These are phyloP conservation scores for Yamadazyma tumulicola DNA, from an alignment of 805 yeast genomes.

Conservation along the genomic window DNA sequence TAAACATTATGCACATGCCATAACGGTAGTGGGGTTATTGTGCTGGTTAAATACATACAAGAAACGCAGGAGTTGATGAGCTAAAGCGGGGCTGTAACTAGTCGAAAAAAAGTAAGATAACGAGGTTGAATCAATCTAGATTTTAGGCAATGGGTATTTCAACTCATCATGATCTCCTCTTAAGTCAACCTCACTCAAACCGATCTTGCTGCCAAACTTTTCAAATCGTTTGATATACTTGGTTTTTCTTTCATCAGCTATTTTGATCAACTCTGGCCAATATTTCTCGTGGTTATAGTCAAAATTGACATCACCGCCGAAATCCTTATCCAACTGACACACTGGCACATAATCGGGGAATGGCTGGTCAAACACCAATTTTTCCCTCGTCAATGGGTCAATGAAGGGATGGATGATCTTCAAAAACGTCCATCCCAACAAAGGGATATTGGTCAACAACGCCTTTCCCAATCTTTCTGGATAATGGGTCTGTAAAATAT, in stretches of 20 bases:
- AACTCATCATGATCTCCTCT: slow-evolving; percentile 43
- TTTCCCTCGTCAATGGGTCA: slow-evolving; percentile 92
- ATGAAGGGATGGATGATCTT: slow-evolving; percentile 92
- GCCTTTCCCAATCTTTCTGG: slow-evolving; percentile 97
- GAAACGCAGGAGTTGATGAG: no score
- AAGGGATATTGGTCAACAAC: slow-evolving; percentile 85
- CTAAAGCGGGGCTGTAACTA: no score
- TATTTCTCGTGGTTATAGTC: slow-evolving; percentile 76
- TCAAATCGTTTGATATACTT: slow-evolving; percentile 67
- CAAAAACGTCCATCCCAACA: slow-evolving; percentile 89
- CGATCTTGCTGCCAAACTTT: slow-evolving; percentile 63
- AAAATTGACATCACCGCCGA: slow-evolving; percentile 84
- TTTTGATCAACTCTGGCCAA: slow-evolving; percentile 67
- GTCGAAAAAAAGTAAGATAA: no score
- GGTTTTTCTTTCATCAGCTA: slow-evolving; percentile 56
- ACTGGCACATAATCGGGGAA: slow-evolving; percentile 77
- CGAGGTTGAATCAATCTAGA: no score
- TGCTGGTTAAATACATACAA: no score
- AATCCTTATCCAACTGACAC: slow-evolving; percentile 76
- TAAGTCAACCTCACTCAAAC: slow-evolving; percentile 79
- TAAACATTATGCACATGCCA: no score
- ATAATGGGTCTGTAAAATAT: slow-evolving; percentile 92
- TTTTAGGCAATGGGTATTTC: slow-evolving; percentile 18
- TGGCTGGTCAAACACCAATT: slow-evolving; percentile 87
- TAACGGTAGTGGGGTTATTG: no score